Evolutionary conservation across 2,329 filamentous ascomycete species (phyloP).

Genomic region (Penicillium brasilianum): DNA sequence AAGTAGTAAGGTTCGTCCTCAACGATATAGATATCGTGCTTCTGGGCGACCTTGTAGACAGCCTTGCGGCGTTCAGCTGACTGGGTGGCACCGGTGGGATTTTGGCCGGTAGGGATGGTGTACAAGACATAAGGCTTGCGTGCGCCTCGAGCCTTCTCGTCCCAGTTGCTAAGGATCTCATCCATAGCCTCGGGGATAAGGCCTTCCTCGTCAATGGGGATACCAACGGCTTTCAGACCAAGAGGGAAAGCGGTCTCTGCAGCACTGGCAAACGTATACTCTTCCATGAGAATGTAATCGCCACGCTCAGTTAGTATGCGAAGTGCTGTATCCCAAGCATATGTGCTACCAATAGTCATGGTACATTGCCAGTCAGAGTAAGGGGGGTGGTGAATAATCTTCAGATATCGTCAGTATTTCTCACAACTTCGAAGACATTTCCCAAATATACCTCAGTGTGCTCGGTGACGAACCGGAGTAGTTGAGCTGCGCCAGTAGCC

Average conservation of each 20-base stretch:
- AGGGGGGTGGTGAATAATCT: conserved; percentile 79
- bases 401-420: conserved; percentile 17
- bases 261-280: conserved; percentile 85
- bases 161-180: conserved; percentile 68
- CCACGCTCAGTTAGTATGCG: conserved; percentile 79
- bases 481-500: conserved; percentile 80
- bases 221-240: conserved; percentile 64
- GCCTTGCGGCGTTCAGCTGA: conserved; percentile 68
- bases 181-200: conserved; percentile 67
- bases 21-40: conserved; percentile 84
- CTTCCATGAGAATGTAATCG: conserved; percentile 82
- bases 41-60: conserved; percentile 77
- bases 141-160: conserved; percentile 59
- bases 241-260: conserved; percentile 68
- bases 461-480: conserved; percentile 89
- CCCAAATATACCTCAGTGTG: conserved; percentile 72
- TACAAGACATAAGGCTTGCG: conserved; percentile 72
- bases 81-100: conserved; percentile 88
- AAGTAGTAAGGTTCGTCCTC: conserved; percentile 97
- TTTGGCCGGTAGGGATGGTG: conserved; percentile 81
- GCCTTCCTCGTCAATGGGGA: conserved; percentile 70
- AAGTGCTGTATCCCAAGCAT: conserved; percentile 79
- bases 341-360: conserved; percentile 84
- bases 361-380: conserved; percentile 90
- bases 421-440: background rate